These are phyloP conservation scores for Cryptosporidium bovis DNA, from an alignment of 169 alveolate species.

Conservation along the genomic window DNA sequence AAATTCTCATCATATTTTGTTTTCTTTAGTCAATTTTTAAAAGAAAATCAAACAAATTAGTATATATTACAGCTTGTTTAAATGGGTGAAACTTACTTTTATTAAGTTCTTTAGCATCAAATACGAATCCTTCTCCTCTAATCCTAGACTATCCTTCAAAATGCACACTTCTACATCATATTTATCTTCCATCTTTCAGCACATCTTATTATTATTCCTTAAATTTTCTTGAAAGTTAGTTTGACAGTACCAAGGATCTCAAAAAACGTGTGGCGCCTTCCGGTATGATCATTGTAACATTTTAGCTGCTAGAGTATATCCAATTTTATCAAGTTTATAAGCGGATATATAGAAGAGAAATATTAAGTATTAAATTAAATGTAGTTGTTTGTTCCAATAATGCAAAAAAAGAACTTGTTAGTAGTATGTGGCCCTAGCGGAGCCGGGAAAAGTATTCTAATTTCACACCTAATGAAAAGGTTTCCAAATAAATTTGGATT, in stretches of 20 bases:
- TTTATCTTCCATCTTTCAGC: not conserved
- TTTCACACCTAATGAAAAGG: constrained; percentile 72
- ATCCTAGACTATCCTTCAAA: not conserved
- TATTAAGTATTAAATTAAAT: too few relatives aligned
- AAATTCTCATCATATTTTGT: constrained; percentile 1
- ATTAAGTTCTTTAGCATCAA: constrained; percentile 2
- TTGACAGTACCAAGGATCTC: constrained; percentile 19
- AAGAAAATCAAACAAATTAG: not conserved
- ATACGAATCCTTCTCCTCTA: constrained; percentile 14
- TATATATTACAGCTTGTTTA: not conserved
- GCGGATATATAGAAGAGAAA: not conserved
- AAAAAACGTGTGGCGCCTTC: constrained; percentile 18
- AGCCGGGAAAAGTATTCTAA: constrained; percentile 84
- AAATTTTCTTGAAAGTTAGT: not conserved
- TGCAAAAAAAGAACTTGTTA: constrained; percentile 38
- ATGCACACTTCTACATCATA: not conserved
- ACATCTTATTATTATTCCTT: not conserved
- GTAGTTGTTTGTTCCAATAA: too few relatives aligned
- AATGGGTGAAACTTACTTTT: constrained; percentile 24
- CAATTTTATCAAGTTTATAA: not conserved
- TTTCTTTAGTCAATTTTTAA: constrained; percentile 1
- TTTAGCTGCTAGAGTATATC: not conserved
- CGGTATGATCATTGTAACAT: too few relatives aligned
- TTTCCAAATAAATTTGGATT: constrained; percentile 81
- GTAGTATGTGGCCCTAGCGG: constrained; percentile 85